These are phyloP conservation scores for Rhizopogon roseolus DNA, from an alignment of 768 basidiomycete genomes.

Conservation along the genomic window DNA sequence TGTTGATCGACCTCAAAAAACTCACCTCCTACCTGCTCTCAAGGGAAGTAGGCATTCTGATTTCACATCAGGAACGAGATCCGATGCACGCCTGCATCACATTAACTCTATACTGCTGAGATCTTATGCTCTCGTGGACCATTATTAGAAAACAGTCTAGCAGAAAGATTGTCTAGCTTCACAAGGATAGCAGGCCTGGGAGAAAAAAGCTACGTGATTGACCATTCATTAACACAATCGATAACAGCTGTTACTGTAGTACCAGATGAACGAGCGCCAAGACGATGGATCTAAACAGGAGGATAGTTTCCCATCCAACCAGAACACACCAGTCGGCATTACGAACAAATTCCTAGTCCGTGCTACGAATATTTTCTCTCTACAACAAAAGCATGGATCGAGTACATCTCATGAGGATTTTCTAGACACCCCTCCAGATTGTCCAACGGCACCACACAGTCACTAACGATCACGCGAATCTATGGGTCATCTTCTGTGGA, in stretches of 20 bases:
- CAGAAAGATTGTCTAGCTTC: too few species aligned
- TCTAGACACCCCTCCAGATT: constrained; percentile 65
- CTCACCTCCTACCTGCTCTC: too few species aligned
- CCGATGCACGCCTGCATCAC: too few species aligned
- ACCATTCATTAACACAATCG: not conserved
- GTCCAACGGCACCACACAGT: constrained; percentile 68
- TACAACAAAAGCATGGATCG: constrained; percentile 68
- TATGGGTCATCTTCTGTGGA: constrained; percentile 35
- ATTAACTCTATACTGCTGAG: too few species aligned
- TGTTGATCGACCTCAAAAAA: too few species aligned
- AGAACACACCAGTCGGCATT: constrained; percentile 68
- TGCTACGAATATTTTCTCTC: constrained; percentile 54
- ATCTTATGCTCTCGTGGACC: too few species aligned
- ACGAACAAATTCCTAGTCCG: constrained; percentile 72
- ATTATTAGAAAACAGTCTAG: too few species aligned
- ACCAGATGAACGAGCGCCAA: not conserved
- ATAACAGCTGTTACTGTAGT: not conserved
- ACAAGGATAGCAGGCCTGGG: too few species aligned
- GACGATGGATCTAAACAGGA: constrained; percentile 23
- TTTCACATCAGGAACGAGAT: too few species aligned
- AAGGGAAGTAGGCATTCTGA: too few species aligned
- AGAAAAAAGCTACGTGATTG: too few species aligned
- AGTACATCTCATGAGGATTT: constrained; percentile 74
- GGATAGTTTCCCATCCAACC: constrained; percentile 67
- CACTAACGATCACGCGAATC: constrained; percentile 78